Evolutionary conservation across 176 grass and related monocot genomes (phyloP).

Genomic region (Urochloa ruziziensis): DNA sequence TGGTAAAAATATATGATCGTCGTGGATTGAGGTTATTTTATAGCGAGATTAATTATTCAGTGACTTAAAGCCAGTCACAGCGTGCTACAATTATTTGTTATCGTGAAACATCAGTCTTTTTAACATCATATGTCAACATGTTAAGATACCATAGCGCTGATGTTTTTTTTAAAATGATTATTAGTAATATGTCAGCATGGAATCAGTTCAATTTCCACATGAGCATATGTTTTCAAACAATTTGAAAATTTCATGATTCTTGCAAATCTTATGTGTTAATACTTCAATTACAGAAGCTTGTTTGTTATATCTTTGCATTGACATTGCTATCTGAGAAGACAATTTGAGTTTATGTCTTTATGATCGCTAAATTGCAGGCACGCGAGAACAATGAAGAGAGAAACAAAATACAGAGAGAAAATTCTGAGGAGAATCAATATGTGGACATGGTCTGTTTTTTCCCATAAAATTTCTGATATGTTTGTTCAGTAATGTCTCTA

Average conservation of each 20-base stretch:
- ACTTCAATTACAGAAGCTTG: slow-evolving; percentile 7
- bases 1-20: slow-evolving; percentile 9
- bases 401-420: slow-evolving; percentile 64
- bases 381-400: slow-evolving; percentile 76
- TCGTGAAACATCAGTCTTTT: background rate
- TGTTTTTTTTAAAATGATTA: background rate
- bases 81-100: slow-evolving; percentile 8
- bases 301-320: slow-evolving; percentile 7
- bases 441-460: slow-evolving; percentile 69
- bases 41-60: slow-evolving; percentile 6
- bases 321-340: background rate
- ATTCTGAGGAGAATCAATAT: slow-evolving; percentile 60
- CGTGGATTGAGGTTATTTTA: background rate
- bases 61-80: background rate
- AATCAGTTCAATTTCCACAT: background rate
- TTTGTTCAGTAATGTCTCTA: background rate
- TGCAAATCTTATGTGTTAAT: background rate
- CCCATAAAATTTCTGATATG: slow-evolving; percentile 3
- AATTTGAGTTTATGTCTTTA: background rate
- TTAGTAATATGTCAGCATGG: background rate
- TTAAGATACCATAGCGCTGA: slow-evolving; percentile 9
- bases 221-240: slow-evolving; percentile 10
- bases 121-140: background rate
- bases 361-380: slow-evolving; percentile 54
- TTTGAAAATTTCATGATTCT: slow-evolving; percentile 8